A percentile compares a stretch with the other conserved stretches of the same genome.
phyloP scores from a whole-genome alignment of 164 flowering plant species.

The Litsea cubeba region DNA sequence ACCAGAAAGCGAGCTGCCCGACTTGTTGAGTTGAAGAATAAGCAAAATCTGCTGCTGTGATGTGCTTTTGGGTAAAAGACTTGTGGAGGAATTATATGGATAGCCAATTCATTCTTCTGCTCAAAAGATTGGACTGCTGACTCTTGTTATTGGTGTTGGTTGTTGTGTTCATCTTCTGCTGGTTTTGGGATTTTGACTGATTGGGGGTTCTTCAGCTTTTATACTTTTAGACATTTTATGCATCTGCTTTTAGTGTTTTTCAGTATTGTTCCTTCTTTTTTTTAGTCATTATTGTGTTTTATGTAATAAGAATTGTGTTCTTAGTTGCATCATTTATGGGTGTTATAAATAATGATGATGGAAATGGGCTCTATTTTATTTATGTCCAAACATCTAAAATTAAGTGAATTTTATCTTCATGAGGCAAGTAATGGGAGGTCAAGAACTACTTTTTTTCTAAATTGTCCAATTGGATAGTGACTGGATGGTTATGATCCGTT shows the following conservation, averaged over 20 bases:
- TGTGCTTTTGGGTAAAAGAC: too few species aligned
- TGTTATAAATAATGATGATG: not conserved
- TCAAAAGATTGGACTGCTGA: too few species aligned
- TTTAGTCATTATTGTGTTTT: not conserved
- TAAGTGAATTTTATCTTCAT: not conserved
- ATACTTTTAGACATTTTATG: not conserved
- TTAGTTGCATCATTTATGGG: not conserved
- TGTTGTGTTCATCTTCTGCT: not conserved
- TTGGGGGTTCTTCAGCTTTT: not conserved
- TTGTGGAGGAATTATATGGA: too few species aligned
- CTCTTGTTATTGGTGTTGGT: too few species aligned
- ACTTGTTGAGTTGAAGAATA: too few species aligned
- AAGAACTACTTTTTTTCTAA: too few species aligned
- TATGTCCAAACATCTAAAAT: not conserved
- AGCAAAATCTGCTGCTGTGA: too few species aligned
- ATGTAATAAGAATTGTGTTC: not conserved
- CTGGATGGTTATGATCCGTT: too few species aligned
- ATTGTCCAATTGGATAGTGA: too few species aligned
- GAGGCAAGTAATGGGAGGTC: not conserved
- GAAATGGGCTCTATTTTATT: not conserved
- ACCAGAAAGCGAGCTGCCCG: too few species aligned
- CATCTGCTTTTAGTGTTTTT: not conserved
- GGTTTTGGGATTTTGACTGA: not conserved
- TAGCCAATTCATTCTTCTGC: too few species aligned
- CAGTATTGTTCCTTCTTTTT: conserved; percentile 1